Evolutionary conservation across 2,329 filamentous ascomycete species (phyloP).

Genomic region (Westerdykella sp.): DNA sequence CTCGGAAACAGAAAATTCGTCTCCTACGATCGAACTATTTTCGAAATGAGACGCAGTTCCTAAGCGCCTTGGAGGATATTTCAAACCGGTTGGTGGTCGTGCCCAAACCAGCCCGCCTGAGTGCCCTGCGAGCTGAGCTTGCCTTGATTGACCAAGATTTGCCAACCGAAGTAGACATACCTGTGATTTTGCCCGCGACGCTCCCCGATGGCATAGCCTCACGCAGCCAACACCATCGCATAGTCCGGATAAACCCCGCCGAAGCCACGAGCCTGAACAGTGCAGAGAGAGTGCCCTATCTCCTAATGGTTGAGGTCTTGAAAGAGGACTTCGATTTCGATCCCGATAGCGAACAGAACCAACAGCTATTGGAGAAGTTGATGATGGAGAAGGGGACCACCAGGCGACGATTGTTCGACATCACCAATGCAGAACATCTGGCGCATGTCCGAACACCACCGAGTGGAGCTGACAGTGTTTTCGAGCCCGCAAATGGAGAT

Average conservation of each 20-base stretch:
- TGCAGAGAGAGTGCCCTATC: constrained; percentile 77
- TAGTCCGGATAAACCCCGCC: constrained; percentile 75
- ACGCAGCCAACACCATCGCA: constrained; percentile 72
- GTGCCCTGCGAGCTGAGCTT: constrained; percentile 72
- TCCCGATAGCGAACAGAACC: constrained; percentile 66
- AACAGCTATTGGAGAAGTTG: constrained; percentile 56
- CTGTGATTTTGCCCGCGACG: constrained; percentile 71
- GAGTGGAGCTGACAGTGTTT: constrained; percentile 61
- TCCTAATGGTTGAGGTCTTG: constrained; percentile 78
- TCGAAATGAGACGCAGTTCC: constrained; percentile 70
- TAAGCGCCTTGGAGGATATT: constrained; percentile 74
- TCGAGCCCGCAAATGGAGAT: constrained; percentile 75
- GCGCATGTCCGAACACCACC: constrained; percentile 41
- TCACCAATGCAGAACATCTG: constrained; percentile 55
- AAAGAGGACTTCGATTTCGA: constrained; percentile 79
- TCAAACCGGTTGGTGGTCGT: constrained; percentile 79
- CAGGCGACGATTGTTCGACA: constrained; percentile 47
- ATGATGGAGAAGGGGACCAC: constrained; percentile 60
- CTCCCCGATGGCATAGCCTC: constrained; percentile 67
- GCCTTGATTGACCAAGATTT: constrained; percentile 75
- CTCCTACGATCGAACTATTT: constrained; percentile 77
- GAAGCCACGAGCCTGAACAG: constrained; percentile 82
- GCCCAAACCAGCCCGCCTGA: constrained; percentile 73
- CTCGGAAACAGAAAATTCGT: constrained; percentile 60
- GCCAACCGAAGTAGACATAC: constrained; percentile 77